Evolutionary conservation across 1,284 basidiomycete species (phyloP), one percentile per base, ranked within the genome.

Genomic region (Vanrija humicola): DNA sequence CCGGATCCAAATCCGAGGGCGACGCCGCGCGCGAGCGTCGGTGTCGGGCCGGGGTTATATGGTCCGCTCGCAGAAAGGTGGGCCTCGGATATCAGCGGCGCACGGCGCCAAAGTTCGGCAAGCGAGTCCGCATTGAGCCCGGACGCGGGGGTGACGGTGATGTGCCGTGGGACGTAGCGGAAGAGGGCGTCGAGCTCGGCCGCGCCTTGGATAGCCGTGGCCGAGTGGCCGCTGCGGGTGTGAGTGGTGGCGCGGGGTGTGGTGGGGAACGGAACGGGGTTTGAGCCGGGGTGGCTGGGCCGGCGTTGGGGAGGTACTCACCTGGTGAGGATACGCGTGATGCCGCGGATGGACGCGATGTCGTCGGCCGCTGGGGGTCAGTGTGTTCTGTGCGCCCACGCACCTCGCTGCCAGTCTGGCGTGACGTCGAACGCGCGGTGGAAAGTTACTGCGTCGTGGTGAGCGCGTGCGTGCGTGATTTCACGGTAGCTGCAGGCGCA

Each of bases 381-480:
- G 16, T 21, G 28, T 15, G n/a, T 42, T 23, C 43, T 21, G 16
- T 6, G 25, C 15, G 3, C 6, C 1, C 28, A 63, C 55, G 29
- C 19, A 58, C 60, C 55, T 44, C 45, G 25, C 42, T 43, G 43
- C 62, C 80, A 73, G 67, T 87, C 80, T 46, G 72, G 71, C 4
- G 83, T 82, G 84, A 90, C 84, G 68, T 90, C 89, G 64, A 90
- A 86, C 16, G 89, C 89, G 52, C 89, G 80, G 68, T 90, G 89
- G 68, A 90, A 90, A 62, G 86, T 89, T 34, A 89, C 88, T 89
- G 43, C 23, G 9, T 34, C 55, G 9, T 34, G 34, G 54, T 14
- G 52, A 45, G 29, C 43, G 52, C 50, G 40, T 18, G 16, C 38
- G 26, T 7, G 39, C n/a, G 16, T 6, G 6, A 23, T 28, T 14